These are phyloP conservation scores for Aspergillus cavernicola DNA, from an alignment of 495 filamentous ascomycete genomes.

Conservation along the genomic window DNA sequence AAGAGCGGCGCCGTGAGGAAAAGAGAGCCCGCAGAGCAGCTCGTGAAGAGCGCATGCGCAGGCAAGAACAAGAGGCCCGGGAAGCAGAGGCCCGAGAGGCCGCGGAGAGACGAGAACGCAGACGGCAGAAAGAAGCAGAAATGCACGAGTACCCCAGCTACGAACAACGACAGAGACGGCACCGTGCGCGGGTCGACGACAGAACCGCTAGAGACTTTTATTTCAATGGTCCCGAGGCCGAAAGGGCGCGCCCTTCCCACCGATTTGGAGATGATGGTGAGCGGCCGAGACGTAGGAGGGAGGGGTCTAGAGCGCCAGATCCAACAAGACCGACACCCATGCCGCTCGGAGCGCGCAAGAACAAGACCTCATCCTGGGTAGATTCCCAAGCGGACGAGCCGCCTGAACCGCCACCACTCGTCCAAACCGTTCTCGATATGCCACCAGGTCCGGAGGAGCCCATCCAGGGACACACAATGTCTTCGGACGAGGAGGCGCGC, in stretches of 20 bases:
- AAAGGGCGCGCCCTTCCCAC: constrained; percentile 23
- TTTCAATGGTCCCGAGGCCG: constrained; percentile 19
- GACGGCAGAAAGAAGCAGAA: constrained; percentile 37
- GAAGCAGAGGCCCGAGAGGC: constrained; percentile 31
- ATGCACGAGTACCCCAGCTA: constrained; percentile 25
- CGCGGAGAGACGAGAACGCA: constrained; percentile 39
- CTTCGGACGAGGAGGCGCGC: constrained; percentile 41
- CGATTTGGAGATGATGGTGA: constrained; percentile 27
- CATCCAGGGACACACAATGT: constrained; percentile 33
- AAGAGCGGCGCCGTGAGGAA: constrained; percentile 46
- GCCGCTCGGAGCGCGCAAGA: constrained; percentile 35
- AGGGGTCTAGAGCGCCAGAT: constrained; percentile 21
- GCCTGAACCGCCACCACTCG: constrained; percentile 54
- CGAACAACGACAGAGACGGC: constrained; percentile 29
- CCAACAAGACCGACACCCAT: constrained; percentile 15
- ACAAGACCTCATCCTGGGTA: constrained; percentile 61
- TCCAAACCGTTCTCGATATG: constrained; percentile 52
- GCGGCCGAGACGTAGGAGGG: constrained; percentile 27
- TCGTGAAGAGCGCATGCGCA: constrained; percentile 44
- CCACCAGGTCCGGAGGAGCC: constrained; percentile 36
- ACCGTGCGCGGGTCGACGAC: constrained; percentile 33
- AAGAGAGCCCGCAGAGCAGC: constrained; percentile 43
- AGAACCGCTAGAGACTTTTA: constrained; percentile 17
- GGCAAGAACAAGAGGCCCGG: constrained; percentile 46
- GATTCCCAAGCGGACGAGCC: constrained; percentile 52